Evolutionary conservation across 2,329 filamentous ascomycete genomes (phyloP).

Genomic region (Cercospora sp.): DNA sequence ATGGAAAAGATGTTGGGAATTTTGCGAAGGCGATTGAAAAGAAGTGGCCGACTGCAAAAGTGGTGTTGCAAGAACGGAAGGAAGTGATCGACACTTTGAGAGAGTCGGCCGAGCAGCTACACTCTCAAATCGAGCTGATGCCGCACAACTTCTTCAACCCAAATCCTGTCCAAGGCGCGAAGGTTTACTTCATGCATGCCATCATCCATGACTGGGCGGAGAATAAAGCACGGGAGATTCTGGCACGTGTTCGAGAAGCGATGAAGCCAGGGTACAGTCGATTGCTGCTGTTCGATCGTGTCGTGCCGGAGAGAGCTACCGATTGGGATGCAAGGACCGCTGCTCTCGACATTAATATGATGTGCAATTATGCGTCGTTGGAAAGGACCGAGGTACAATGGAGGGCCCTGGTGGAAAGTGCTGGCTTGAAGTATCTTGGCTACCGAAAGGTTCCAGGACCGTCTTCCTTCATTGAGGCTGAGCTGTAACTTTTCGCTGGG

Average conservation of each 20-base stretch:
- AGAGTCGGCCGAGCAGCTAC: background rate
- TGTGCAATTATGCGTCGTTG: conserved; percentile 39
- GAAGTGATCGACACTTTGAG: conserved; percentile 4
- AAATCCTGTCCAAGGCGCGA: conserved; percentile 30
- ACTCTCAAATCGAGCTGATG: conserved; percentile 11
- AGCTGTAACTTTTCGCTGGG: background rate
- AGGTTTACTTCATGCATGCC: conserved; percentile 33
- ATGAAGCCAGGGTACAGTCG: conserved; percentile 32
- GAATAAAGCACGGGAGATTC: conserved; percentile 23
- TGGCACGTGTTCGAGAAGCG: conserved; percentile 25
- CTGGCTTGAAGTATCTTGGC: conserved; percentile 17
- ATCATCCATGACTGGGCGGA: conserved; percentile 33
- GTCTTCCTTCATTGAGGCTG: conserved; percentile 8
- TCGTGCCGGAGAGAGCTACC: conserved; percentile 26
- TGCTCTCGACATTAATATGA: conserved; percentile 46
- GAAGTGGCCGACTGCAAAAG: background rate
- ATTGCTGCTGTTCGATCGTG: conserved; percentile 31
- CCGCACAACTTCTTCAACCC: conserved; percentile 26
- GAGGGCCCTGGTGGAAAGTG: conserved; percentile 27
- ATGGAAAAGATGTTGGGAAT: conserved; percentile 23
- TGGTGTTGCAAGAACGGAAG: conserved; percentile 18
- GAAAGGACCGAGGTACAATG: conserved; percentile 47
- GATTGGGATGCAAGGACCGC: conserved; percentile 18
- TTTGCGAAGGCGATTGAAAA: conserved; percentile 1
- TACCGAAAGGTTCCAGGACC: conserved; percentile 3